Evolutionary conservation across 1,284 basidiomycete species (phyloP).

Genomic region (Sanghuangporus sanghuang): DNA sequence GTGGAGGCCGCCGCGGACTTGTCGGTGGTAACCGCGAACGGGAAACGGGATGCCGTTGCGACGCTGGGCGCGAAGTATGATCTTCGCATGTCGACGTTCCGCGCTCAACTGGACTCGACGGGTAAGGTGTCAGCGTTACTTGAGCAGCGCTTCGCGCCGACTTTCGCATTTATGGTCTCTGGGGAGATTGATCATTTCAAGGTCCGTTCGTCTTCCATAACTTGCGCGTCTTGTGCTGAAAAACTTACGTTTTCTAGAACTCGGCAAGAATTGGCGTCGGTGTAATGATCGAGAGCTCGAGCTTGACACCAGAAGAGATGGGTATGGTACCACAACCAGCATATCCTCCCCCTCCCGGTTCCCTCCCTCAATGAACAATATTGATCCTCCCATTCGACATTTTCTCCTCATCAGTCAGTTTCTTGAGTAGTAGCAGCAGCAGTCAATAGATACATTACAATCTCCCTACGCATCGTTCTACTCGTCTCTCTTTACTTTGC

Average conservation of each 20-base stretch:
- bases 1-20: conserved; percentile 98
- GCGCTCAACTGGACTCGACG: conserved; percentile 87
- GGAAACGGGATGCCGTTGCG: conserved; percentile 85
- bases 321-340: conserved; percentile 50
- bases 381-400: neutral
- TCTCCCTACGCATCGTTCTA: neutral
- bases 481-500: conserved; percentile 2
- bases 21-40: conserved; percentile 73
- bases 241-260: too few relatives aligned
- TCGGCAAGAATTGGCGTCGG: conserved; percentile 92
- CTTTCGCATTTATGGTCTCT: conserved; percentile 90
- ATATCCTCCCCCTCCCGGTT: conserved; percentile 19
- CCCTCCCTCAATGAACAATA: conserved; percentile 4
- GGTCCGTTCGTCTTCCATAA: conserved; percentile 40
- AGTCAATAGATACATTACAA: conserved; percentile 15
- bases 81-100: conserved; percentile 88
- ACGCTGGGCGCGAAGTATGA: conserved; percentile 97
- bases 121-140: conserved; percentile 94
- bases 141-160: conserved; percentile 94
- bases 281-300: conserved; percentile 90
- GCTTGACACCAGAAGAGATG: conserved; percentile 77
- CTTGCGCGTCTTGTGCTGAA: too few relatives aligned
- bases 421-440: neutral
- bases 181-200: conserved; percentile 99
- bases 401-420: neutral